These are phyloP conservation scores for Trypanosoma scelopori DNA, from an alignment of 208 protist species.

Conservation along the genomic window DNA sequence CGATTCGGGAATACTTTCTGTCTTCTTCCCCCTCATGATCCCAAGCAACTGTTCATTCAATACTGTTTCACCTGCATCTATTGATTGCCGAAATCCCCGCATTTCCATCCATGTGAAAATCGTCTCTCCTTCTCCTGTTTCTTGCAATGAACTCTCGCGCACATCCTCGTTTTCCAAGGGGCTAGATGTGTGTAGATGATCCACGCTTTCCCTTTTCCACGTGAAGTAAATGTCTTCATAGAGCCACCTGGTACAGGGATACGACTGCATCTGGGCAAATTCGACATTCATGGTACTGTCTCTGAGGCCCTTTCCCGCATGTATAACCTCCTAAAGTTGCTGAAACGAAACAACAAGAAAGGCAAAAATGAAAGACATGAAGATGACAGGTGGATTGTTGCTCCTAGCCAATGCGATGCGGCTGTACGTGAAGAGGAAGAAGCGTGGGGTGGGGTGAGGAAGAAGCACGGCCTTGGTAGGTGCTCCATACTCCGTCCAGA, in stretches of 20 bases:
- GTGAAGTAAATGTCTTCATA: not conserved
- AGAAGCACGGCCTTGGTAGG: too few relatives aligned
- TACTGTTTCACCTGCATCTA: slow-evolving; percentile 9
- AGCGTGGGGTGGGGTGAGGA: not conserved
- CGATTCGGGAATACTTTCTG: slow-evolving; percentile 44
- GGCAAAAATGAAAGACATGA: not conserved
- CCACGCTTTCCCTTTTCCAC: not conserved
- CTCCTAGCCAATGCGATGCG: not conserved
- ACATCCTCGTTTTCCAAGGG: not conserved
- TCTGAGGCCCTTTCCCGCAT: not conserved
- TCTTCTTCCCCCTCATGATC: slow-evolving; percentile 1
- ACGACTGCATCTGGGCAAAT: not conserved
- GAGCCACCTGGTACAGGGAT: not conserved
- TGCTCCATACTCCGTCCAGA: not conserved
- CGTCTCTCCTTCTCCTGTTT: not conserved
- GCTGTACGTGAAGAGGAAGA: not conserved
- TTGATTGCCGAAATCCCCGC: not conserved
- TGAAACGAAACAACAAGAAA: not conserved
- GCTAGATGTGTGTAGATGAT: not conserved
- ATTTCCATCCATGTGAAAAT: not conserved
- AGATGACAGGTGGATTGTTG: slow-evolving; percentile 1
- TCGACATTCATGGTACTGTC: not conserved
- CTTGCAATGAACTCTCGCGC: not conserved
- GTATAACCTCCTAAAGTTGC: not conserved
- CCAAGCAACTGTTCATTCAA: slow-evolving; percentile 1